A percentile compares a stretch with the other conserved stretches of the same genome.
phyloP scores from a whole-genome alignment of 176 grass and related monocot genomes.

The Avena insularis region DNA sequence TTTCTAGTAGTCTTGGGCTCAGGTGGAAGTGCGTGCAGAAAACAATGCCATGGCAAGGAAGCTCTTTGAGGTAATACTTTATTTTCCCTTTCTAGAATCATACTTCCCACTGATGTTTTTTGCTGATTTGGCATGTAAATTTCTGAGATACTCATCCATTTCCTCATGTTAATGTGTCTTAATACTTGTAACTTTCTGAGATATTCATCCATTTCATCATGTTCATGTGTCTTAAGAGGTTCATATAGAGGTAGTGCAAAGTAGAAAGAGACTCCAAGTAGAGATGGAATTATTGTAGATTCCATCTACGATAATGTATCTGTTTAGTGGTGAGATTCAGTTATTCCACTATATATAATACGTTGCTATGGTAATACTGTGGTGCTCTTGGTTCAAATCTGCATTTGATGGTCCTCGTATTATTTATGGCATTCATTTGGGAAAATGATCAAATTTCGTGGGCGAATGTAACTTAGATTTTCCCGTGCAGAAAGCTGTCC shows the following conservation, averaged over 20 bases:
- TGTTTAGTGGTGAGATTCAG: neutral
- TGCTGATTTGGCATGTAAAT: neutral
- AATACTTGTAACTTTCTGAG: slow-evolving; percentile 11
- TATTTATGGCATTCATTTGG: slow-evolving; percentile 4
- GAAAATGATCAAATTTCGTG: neutral
- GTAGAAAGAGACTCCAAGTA: slow-evolving; percentile 14
- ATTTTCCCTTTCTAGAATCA: slow-evolving; percentile 47
- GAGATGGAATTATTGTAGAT: neutral
- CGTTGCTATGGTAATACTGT: neutral
- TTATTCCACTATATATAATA: neutral
- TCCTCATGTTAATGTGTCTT: slow-evolving; percentile 24
- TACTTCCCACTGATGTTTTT: slow-evolving; percentile 29
- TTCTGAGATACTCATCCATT: neutral
- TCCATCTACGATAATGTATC: neutral
- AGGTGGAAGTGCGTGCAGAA: slow-evolving; percentile 87
- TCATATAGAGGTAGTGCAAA: neutral
- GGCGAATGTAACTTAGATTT: slow-evolving; percentile 30
- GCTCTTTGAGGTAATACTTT: slow-evolving; percentile 88
- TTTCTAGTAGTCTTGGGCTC: slow-evolving; percentile 94
- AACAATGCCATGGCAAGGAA: slow-evolving; percentile 81
- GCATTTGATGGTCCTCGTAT: neutral
- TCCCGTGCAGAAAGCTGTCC: slow-evolving; percentile 72
- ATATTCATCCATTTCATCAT: neutral
- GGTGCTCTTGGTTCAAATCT: slow-evolving; percentile 4
- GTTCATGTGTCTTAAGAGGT: slow-evolving; percentile 5